Percentiles rank a stretch among this genome's conserved stretches.
These are phyloP conservation scores for Trichoderma atrobrunneum DNA, from an alignment of 2,329 filamentous ascomycete genomes.

Conservation along the genomic window DNA sequence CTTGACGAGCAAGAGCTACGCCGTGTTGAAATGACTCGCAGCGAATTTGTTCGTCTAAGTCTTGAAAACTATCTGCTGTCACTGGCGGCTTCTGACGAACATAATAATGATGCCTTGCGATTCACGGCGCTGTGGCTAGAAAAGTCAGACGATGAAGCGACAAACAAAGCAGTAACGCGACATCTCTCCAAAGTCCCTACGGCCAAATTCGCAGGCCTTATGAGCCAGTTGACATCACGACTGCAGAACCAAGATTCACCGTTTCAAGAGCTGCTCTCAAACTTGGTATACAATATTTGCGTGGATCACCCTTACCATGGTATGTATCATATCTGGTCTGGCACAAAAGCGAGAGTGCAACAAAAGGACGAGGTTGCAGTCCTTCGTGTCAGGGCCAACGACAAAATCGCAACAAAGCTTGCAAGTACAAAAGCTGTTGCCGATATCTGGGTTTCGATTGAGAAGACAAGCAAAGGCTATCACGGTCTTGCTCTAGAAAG, in stretches of 20 bases:
- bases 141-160: conserved; percentile 69
- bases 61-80: conserved; percentile 91
- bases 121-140: conserved; percentile 96
- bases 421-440: conserved; percentile 49
- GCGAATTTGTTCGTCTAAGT: conserved; percentile 81
- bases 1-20: conserved; percentile 85
- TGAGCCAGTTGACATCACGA: conserved; percentile 96
- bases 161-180: conserved; percentile 72
- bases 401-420: conserved; percentile 62
- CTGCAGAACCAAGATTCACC: conserved; percentile 66
- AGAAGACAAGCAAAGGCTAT: conserved; percentile 68
- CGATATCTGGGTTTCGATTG: conserved; percentile 67
- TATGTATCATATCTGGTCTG: conserved; percentile 94
- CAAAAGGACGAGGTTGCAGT: conserved; percentile 71
- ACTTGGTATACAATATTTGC: conserved; percentile 79
- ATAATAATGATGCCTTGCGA: conserved; percentile 84
- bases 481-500: conserved; percentile 63
- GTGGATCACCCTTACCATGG: conserved; percentile 92
- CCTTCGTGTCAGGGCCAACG: conserved; percentile 71
- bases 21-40: conserved; percentile 70
- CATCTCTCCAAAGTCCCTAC: conserved; percentile 75
- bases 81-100: conserved; percentile 78
- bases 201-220: conserved; percentile 85
- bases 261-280: conserved; percentile 75
- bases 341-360: conserved; percentile 65